These are phyloP conservation scores for Sugiyamaella xylanicola DNA, from an alignment of 1,139 yeast species.

Conservation along the genomic window DNA sequence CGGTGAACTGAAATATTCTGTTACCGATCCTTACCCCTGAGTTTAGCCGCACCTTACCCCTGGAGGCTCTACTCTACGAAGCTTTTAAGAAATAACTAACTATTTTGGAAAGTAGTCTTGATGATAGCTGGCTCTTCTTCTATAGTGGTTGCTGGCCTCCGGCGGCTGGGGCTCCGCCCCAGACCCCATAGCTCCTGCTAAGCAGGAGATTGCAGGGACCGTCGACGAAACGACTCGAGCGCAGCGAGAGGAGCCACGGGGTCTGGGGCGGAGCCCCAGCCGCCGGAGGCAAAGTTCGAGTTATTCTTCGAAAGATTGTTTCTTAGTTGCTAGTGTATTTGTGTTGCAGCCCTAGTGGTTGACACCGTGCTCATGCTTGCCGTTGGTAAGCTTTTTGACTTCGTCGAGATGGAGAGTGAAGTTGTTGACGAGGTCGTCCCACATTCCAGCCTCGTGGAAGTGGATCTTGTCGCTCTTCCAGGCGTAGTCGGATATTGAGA, in stretches of 20 bases:
- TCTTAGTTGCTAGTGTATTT: no score
- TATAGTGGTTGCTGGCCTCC: no score
- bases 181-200: no score
- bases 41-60: not conserved
- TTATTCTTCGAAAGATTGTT: no score
- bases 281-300: not conserved
- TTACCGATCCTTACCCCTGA: not conserved
- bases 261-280: not conserved
- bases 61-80: no score
- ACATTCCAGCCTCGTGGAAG: conserved; percentile 10
- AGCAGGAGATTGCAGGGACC: not conserved
- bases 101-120: no score
- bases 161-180: no score
- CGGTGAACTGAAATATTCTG: not conserved
- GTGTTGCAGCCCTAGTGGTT: not conserved
- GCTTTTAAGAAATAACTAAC: no score
- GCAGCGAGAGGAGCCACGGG: not conserved
- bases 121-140: no score
- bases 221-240: not conserved
- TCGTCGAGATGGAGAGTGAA: conserved; percentile 10
- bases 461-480: conserved; percentile 14
- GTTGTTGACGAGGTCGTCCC: conserved; percentile 12
- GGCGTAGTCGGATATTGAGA: conserved; percentile 9
- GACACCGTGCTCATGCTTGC: conserved; percentile 9
- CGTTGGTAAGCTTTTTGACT: conserved; percentile 10